These are phyloP conservation scores for Pisolithus marmoratus DNA, from an alignment of 768 basidiomycete species.

Conservation along the genomic window DNA sequence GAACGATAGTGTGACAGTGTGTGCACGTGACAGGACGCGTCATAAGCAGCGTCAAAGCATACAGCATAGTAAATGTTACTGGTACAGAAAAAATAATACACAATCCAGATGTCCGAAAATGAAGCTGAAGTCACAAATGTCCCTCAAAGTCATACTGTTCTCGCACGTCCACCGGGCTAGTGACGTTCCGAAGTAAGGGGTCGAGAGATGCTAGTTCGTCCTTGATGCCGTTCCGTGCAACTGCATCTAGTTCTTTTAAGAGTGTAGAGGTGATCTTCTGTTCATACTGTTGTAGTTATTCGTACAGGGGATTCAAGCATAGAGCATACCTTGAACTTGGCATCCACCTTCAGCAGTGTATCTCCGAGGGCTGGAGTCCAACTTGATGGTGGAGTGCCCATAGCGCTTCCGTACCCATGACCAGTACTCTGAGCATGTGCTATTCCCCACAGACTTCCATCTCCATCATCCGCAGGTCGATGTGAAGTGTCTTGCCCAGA, in stretches of 20 bases:
- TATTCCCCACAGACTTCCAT: constrained; percentile 67
- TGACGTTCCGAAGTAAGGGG: constrained; percentile 63
- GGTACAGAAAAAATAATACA: constrained; percentile 17
- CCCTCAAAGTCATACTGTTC: constrained; percentile 42
- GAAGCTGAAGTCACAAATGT: constrained; percentile 23
- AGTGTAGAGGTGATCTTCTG: constrained; percentile 82
- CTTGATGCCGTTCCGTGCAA: constrained; percentile 75
- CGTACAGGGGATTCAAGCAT: background rate
- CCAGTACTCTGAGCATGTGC: constrained; percentile 41
- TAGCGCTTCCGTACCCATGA: constrained; percentile 25
- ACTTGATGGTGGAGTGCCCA: constrained; percentile 48
- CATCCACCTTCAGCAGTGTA: constrained; percentile 73
- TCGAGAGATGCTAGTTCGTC: constrained; percentile 80
- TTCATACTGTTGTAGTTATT: background rate
- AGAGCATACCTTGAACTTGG: constrained; percentile 69
- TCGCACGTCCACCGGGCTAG: constrained; percentile 29
- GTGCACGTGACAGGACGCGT: too few relatives aligned
- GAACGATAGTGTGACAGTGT: too few relatives aligned
- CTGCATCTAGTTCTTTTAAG: constrained; percentile 78
- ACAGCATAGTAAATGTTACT: constrained; percentile 5
- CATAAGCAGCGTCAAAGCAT: background rate
- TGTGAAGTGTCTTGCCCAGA: constrained; percentile 30
- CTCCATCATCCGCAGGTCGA: constrained; percentile 35
- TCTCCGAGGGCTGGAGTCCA: constrained; percentile 67
- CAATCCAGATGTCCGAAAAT: background rate